Conservation (phyloP, 805 yeast genomes). For the Spathaspora hagerdaliae region DNA sequence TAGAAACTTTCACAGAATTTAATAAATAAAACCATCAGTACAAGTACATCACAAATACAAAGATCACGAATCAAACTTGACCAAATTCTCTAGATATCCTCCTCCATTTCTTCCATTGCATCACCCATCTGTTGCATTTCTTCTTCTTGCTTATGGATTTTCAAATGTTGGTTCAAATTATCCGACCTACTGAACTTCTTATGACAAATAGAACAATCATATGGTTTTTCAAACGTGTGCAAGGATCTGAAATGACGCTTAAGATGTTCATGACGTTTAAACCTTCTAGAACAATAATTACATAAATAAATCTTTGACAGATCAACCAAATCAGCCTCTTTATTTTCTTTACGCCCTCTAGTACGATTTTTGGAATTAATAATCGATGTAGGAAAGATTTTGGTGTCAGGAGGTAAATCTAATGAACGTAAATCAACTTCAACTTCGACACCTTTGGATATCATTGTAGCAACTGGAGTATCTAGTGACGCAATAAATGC, state of each 20-base stretch:
- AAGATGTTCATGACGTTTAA: slow-evolving; percentile 74
- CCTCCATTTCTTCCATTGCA: neutral
- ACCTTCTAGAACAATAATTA: slow-evolving; percentile 62
- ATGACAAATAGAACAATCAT: slow-evolving; percentile 55
- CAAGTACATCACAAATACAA: too few species aligned
- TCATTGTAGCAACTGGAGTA: slow-evolving; percentile 16
- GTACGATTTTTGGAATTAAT: slow-evolving; percentile 35
- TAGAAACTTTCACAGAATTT: too few species aligned
- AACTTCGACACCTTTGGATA: slow-evolving; percentile 30
- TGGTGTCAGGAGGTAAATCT: slow-evolving; percentile 38
- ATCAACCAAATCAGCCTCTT: slow-evolving; percentile 49
- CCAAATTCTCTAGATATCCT: neutral
- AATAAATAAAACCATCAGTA: too few species aligned
- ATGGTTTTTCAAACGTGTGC: slow-evolving; percentile 72
- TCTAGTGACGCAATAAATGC: slow-evolving; percentile 4
- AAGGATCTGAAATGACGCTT: slow-evolving; percentile 71
- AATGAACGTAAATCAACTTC: slow-evolving; percentile 37
- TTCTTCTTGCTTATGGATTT: slow-evolving; percentile 44
- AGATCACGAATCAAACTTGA: too few species aligned
- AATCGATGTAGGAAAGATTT: slow-evolving; percentile 30
- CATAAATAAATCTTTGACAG: slow-evolving; percentile 48
- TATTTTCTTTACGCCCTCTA: slow-evolving; percentile 63
- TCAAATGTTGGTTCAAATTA: slow-evolving; percentile 63
- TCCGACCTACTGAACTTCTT: slow-evolving; percentile 66
- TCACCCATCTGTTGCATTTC: slow-evolving; percentile 7